Conservation (phyloP, 495 filamentous ascomycete genomes). For the Penicillium paxilli region DNA sequence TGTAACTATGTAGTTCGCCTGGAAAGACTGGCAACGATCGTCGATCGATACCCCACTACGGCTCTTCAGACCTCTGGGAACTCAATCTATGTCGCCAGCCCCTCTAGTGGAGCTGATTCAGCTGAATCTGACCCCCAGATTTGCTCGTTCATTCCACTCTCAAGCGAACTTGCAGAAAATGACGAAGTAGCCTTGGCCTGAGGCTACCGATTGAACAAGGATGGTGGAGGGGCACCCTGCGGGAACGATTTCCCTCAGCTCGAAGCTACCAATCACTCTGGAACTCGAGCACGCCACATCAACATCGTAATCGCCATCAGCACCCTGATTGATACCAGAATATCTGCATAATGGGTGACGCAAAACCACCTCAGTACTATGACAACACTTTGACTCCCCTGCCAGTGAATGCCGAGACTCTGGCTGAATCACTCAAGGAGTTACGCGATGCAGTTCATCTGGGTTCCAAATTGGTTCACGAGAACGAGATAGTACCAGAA, state of each 20-base stretch:
- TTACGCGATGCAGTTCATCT: constrained; percentile 29
- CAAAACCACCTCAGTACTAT: constrained; percentile 29
- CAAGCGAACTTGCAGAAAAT: background rate
- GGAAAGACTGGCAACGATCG: constrained; percentile 6
- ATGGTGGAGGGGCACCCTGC: background rate
- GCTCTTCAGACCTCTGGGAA: background rate
- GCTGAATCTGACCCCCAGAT: constrained; percentile 11
- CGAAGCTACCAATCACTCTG: constrained; percentile 1
- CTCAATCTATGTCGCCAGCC: constrained; percentile 3
- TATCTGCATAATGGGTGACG: constrained; percentile 14
- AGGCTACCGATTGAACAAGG: background rate
- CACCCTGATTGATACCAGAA: background rate
- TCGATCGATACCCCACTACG: constrained; percentile 4
- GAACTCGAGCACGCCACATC: constrained; percentile 16
- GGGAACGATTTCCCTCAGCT: background rate
- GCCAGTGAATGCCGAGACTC: constrained; percentile 13
- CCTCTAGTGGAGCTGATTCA: constrained; percentile 12
- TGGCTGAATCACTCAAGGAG: constrained; percentile 21
- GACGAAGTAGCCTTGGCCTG: constrained; percentile 4
- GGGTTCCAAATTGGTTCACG: constrained; percentile 27
- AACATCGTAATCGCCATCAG: background rate
- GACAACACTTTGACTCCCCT: constrained; percentile 20
- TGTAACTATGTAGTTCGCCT: too few relatives aligned
- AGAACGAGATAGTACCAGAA: constrained; percentile 21
- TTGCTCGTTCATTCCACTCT: background rate